phyloP scores from a whole-genome alignment of 1,284 basidiomycete species.

The Megacollybia platyphylla region DNA sequence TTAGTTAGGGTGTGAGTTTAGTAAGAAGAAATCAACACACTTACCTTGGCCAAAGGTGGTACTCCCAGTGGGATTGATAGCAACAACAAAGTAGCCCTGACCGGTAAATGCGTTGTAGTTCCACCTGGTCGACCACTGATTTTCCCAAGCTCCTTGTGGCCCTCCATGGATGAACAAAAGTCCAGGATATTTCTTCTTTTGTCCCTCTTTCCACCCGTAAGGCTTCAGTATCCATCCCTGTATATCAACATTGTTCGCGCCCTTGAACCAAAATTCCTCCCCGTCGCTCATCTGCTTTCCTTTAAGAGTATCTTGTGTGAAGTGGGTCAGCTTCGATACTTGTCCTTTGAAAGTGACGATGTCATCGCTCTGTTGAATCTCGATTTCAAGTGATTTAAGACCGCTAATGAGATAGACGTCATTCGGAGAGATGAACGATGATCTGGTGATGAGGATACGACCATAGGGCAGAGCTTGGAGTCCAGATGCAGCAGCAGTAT shows the following conservation, averaged over 20 bases:
- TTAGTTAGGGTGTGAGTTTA: conserved; percentile 14
- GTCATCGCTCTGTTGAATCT: conserved; percentile 19
- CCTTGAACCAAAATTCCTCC: conserved; percentile 80
- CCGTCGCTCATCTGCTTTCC: conserved; percentile 44
- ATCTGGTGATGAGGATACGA: conserved; percentile 54
- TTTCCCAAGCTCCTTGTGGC: conserved; percentile 73
- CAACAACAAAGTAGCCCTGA: conserved; percentile 76
- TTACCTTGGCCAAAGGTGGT: conserved; percentile 79
- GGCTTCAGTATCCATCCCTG: conserved; percentile 82
- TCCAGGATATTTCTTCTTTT: conserved; percentile 66
- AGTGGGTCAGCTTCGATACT: conserved; percentile 42
- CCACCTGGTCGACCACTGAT: conserved; percentile 80
- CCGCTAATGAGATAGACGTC: conserved; percentile 53
- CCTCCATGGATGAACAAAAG: conserved; percentile 71
- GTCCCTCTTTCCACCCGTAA: conserved; percentile 51
- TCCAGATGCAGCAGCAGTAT: conserved; percentile 40
- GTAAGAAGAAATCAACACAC: conserved; percentile 4
- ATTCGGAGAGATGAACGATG: conserved; percentile 62
- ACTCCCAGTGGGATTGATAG: conserved; percentile 83
- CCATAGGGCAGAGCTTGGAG: conserved; percentile 48
- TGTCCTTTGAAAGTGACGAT: conserved; percentile 17
- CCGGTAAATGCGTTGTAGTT: conserved; percentile 76
- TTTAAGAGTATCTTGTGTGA: conserved; percentile 45
- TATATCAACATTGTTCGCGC: conserved; percentile 56
- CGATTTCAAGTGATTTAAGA: conserved; percentile 25